A percentile compares a stretch with the other conserved stretches of the same genome.
These are phyloP conservation scores for Geopyxis carbonaria DNA, from an alignment of 495 filamentous ascomycete species.

Conservation along the genomic window DNA sequence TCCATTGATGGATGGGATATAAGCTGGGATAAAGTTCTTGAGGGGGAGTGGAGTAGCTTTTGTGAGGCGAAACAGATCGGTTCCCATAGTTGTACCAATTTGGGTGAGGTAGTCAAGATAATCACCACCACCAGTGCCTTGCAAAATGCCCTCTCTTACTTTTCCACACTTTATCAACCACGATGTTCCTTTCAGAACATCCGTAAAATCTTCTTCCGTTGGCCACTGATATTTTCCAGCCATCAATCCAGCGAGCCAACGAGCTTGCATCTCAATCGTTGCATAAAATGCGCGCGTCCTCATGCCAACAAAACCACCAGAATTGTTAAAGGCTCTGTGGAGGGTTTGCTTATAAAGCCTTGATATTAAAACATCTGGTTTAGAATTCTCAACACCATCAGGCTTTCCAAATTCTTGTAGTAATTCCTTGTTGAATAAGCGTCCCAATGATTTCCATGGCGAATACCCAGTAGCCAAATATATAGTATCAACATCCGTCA, in stretches of 20 bases:
- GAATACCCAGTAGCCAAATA: conserved; percentile 61
- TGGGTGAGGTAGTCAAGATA: not conserved
- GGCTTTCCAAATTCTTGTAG: too few species aligned
- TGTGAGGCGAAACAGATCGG: not conserved
- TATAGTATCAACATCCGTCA: conserved; percentile 42
- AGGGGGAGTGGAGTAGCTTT: not conserved
- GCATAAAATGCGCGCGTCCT: conserved; percentile 80
- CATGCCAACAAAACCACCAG: conserved; percentile 64
- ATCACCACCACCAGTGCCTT: not conserved
- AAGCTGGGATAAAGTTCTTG: conserved; percentile 19
- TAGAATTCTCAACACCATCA: conserved; percentile 33
- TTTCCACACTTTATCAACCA: conserved; percentile 2
- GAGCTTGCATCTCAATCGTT: conserved; percentile 72
- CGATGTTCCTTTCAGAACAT: not conserved
- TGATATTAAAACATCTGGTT: conserved; percentile 37
- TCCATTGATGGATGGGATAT: conserved; percentile 3
- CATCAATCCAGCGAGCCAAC: conserved; percentile 39
- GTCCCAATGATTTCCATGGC: not conserved
- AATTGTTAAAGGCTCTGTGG: conserved; percentile 39
- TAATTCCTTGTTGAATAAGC: too few species aligned
- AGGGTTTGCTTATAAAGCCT: conserved; percentile 49
- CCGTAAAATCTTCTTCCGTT: conserved; percentile 4
- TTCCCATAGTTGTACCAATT: not conserved
- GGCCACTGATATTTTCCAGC: conserved; percentile 10
- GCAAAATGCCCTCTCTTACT: not conserved